Conservation (phyloP, 805 yeast genomes). For the Saccharomycopsis sp. region DNA sequence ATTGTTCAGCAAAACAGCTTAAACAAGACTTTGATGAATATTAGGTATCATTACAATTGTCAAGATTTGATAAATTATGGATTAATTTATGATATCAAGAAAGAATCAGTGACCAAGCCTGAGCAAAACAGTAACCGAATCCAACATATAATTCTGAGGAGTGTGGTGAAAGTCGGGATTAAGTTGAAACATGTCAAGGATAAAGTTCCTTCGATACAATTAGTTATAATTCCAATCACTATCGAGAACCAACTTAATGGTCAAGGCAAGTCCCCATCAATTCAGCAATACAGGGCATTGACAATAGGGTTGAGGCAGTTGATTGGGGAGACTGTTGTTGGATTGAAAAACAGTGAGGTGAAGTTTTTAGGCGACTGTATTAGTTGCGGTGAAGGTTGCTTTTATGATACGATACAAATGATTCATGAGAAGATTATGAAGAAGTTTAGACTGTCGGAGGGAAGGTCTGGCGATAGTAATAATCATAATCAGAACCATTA, state of each 20-base stretch:
- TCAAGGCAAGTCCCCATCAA: conserved; percentile 3
- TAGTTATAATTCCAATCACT: conserved; percentile 13
- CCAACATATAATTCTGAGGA: conserved; percentile 7
- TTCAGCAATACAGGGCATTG: conserved; percentile 8
- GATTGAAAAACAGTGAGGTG: conserved; percentile 1
- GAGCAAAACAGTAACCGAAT: conserved; percentile 5
- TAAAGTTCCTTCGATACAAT: not conserved
- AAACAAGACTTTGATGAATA: conserved; percentile 1
- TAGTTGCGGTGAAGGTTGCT: conserved; percentile 1
- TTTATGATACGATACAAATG: conserved; percentile 1
- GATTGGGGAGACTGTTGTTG: not conserved
- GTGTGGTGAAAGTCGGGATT: conserved; percentile 4
- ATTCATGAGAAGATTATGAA: conserved; percentile 3
- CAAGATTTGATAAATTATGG: conserved; percentile 9
- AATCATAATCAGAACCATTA: no score
- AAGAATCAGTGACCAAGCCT: conserved; percentile 3
- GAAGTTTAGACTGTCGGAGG: no score
- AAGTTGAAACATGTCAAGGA: conserved; percentile 1
- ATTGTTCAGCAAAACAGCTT: not conserved
- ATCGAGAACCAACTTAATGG: conserved; percentile 20
- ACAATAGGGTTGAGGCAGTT: conserved; percentile 4
- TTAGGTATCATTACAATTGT: conserved; percentile 14
- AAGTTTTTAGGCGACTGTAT: conserved; percentile 7
- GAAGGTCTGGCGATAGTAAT: no score
- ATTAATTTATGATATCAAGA: conserved; percentile 16